Conservation (phyloP, 2,329 filamentous ascomycete species). For the Trichophyton verrucosum region DNA sequence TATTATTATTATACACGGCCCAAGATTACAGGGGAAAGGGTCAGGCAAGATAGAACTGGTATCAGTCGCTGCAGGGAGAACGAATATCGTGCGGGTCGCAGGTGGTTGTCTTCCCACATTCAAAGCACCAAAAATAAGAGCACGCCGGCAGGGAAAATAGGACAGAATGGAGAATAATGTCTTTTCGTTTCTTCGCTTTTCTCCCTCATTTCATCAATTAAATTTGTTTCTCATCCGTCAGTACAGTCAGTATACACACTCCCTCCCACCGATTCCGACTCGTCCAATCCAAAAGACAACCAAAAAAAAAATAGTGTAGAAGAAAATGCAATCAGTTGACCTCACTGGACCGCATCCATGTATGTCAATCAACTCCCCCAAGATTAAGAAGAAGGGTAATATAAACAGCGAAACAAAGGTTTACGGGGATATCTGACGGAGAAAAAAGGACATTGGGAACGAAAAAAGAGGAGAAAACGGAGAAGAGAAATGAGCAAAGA, state of each 20-base stretch:
- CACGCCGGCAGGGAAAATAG: too few relatives aligned
- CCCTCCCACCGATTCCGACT: background rate
- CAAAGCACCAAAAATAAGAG: background rate
- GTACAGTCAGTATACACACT: background rate
- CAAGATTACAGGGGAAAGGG: background rate
- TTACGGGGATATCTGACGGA: background rate
- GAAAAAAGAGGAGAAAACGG: background rate
- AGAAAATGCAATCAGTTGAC: background rate
- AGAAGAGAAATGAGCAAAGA: background rate
- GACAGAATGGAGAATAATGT: background rate
- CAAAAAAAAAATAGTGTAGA: background rate
- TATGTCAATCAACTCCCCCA: background rate
- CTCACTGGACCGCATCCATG: background rate
- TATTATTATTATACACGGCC: constrained; percentile 1
- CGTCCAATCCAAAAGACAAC: background rate
- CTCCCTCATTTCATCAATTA: background rate
- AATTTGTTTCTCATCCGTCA: background rate
- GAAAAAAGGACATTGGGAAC: background rate
- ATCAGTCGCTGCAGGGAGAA: background rate
- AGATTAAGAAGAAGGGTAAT: background rate
- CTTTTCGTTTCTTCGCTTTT: background rate
- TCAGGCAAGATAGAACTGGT: background rate
- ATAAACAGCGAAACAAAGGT: background rate
- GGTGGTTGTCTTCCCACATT: background rate
- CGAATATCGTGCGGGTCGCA: background rate